These are phyloP conservation scores for Nannizziopsis barbatae DNA, from an alignment of 2,329 filamentous ascomycete genomes.

Conservation along the genomic window DNA sequence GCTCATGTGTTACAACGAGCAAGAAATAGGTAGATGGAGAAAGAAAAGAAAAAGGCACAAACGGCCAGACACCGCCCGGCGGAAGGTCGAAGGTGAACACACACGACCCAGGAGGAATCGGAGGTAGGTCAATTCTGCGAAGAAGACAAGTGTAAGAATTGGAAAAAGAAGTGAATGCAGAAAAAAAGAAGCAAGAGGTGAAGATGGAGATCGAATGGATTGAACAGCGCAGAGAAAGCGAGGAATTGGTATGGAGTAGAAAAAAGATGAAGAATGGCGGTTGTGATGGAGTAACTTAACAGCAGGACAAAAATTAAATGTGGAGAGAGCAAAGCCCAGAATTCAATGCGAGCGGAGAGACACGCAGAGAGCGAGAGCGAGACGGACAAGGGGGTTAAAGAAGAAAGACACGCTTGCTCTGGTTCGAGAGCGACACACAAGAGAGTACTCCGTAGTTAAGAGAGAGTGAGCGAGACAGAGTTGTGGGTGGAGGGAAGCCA, in stretches of 20 bases:
- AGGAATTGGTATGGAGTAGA: too few relatives aligned
- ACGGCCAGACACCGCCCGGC: slow-evolving; percentile 29
- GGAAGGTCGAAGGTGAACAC: slow-evolving; percentile 6
- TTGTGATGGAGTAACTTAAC: too few relatives aligned
- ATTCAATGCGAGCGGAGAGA: too few relatives aligned
- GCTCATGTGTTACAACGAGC: not conserved
- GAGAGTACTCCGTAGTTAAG: not conserved
- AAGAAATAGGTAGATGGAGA: slow-evolving; percentile 22
- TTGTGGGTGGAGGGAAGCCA: not conserved
- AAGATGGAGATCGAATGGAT: slow-evolving; percentile 8
- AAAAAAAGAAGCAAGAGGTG: slow-evolving; percentile 14
- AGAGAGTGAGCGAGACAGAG: not conserved
- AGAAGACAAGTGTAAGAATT: slow-evolving; percentile 11
- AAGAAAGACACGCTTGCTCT: not conserved
- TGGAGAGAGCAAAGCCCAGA: too few relatives aligned
- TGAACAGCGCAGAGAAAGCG: too few relatives aligned
- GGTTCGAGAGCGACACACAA: not conserved
- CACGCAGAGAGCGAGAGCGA: not conserved
- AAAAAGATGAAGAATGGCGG: too few relatives aligned
- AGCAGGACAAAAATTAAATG: too few relatives aligned
- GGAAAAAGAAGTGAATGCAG: slow-evolving; percentile 11
- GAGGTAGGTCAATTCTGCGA: slow-evolving; percentile 11
- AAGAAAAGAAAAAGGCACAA: slow-evolving; percentile 19
- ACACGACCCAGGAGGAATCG: not conserved
- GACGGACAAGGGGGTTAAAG: not conserved